Percentiles rank a stretch among this genome's conserved stretches.
phyloP scores from a whole-genome alignment of 805 yeast species.

The Saturnispora bothae region DNA sequence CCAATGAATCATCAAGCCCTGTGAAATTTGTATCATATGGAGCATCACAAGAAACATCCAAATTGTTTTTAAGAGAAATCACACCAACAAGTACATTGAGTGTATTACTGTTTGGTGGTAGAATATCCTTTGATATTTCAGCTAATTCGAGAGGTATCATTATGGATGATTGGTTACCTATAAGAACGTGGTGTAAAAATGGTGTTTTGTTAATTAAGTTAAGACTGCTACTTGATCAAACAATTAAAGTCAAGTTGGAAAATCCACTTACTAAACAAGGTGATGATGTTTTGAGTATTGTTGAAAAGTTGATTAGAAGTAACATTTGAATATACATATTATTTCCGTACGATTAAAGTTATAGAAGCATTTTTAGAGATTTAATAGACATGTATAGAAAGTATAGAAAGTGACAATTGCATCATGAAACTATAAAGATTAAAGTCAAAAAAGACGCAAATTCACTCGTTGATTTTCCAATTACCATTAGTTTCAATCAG shows the following conservation, averaged over 20 bases:
- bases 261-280: conserved; percentile 18
- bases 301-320: conserved; percentile 28
- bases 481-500: conserved; percentile 27
- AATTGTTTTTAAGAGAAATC: conserved; percentile 58
- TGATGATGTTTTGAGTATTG: conserved; percentile 30
- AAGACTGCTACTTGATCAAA: conserved; percentile 52
- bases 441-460: too few relatives aligned
- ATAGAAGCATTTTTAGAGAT: neutral
- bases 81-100: conserved; percentile 74
- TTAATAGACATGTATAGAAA: conserved; percentile 1
- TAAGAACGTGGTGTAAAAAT: conserved; percentile 88
- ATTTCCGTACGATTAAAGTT: neutral
- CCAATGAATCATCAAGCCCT: conserved; percentile 17
- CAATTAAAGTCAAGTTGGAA: conserved; percentile 48
- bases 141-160: conserved; percentile 71
- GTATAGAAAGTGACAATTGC: neutral
- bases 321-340: conserved; percentile 8
- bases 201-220: conserved; percentile 74
- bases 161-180: conserved; percentile 81
- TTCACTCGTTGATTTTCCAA: conserved; percentile 13
- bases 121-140: conserved; percentile 46
- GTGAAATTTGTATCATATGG: conserved; percentile 50
- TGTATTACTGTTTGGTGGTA: conserved; percentile 73
- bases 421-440: too few relatives aligned
- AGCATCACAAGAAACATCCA: conserved; percentile 48